These are phyloP conservation scores for Diaporthe humulicola DNA, from an alignment of 2,329 filamentous ascomycete species.

Conservation along the genomic window DNA sequence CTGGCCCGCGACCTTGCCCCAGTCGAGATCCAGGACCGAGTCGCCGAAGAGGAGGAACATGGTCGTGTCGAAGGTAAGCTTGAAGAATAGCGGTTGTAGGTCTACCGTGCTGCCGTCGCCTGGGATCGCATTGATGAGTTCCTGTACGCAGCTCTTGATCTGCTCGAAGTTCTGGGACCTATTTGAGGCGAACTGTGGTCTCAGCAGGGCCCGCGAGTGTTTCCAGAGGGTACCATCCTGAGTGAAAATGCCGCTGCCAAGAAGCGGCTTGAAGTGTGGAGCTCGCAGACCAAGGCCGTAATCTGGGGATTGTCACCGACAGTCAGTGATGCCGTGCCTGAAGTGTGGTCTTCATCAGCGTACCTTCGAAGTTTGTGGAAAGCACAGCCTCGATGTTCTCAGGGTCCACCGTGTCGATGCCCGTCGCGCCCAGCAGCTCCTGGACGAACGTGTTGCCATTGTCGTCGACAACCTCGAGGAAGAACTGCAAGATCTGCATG, in stretches of 20 bases:
- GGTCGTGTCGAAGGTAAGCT: conserved; percentile 32
- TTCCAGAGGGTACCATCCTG: conserved; percentile 51
- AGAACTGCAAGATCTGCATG: conserved; percentile 23
- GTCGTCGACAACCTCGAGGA: conserved; percentile 18
- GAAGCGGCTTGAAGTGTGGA: conserved; percentile 42
- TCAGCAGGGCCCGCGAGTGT: conserved; percentile 49
- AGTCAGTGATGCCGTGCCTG: background rate
- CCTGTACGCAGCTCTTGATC: conserved; percentile 22
- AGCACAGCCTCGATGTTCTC: conserved; percentile 35
- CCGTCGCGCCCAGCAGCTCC: conserved; percentile 5
- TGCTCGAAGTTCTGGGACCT: conserved; percentile 27
- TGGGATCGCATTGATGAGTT: conserved; percentile 2
- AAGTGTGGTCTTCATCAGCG: background rate
- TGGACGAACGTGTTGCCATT: conserved; percentile 24
- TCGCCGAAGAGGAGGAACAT: conserved; percentile 34
- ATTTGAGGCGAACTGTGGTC: conserved; percentile 46
- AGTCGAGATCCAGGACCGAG: conserved; percentile 11
- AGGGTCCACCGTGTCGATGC: conserved; percentile 22
- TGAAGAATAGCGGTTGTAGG: conserved; percentile 31
- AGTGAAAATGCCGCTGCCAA: conserved; percentile 54
- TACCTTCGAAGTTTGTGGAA: conserved; percentile 27
- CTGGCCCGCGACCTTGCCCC: conserved; percentile 24
- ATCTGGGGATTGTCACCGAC: background rate
- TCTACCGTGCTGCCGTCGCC: conserved; percentile 29
- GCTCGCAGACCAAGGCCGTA: conserved; percentile 29